phyloP scores from a whole-genome alignment of 2,329 filamentous ascomycete species.

The Fusarium ambrosium region DNA sequence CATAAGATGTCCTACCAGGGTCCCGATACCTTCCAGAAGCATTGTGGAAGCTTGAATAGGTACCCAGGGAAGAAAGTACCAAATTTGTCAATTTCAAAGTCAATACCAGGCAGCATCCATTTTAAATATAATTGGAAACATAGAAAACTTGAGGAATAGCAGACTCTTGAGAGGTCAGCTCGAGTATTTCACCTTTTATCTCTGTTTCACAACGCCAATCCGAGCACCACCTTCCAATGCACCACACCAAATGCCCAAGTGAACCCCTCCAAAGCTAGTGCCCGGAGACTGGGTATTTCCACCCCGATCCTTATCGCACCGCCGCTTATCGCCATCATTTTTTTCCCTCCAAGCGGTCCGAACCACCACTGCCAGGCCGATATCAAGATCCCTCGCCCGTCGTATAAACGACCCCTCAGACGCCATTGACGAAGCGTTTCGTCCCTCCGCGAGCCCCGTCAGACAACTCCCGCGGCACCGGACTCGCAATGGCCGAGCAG shows the following conservation, averaged over 20 bases:
- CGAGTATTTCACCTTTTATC: neutral
- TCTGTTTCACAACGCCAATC: neutral
- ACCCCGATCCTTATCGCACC: constrained; percentile 43
- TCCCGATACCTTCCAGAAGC: constrained; percentile 23
- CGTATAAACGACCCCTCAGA: constrained; percentile 15
- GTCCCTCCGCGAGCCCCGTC: neutral
- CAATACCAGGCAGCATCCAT: neutral
- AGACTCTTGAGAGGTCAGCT: neutral
- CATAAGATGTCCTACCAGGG: constrained; percentile 2
- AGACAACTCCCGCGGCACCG: neutral
- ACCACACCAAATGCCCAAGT: neutral
- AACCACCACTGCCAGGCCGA: constrained; percentile 25
- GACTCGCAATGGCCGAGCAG: constrained; percentile 42
- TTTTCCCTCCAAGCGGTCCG: constrained; percentile 31
- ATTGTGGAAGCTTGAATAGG: constrained; percentile 10
- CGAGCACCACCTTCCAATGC: neutral
- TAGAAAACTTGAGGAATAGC: neutral
- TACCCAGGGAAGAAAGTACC: neutral
- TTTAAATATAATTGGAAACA: neutral
- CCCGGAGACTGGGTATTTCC: constrained; percentile 44
- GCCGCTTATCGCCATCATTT: constrained; percentile 40
- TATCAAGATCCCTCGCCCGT: constrained; percentile 25
- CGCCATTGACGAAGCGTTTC: neutral
- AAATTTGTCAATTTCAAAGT: neutral
- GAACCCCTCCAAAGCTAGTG: neutral